Evolutionary conservation across 805 yeast genomes (phyloP).

Genomic region (Vanderwaltozyma polyspora): DNA sequence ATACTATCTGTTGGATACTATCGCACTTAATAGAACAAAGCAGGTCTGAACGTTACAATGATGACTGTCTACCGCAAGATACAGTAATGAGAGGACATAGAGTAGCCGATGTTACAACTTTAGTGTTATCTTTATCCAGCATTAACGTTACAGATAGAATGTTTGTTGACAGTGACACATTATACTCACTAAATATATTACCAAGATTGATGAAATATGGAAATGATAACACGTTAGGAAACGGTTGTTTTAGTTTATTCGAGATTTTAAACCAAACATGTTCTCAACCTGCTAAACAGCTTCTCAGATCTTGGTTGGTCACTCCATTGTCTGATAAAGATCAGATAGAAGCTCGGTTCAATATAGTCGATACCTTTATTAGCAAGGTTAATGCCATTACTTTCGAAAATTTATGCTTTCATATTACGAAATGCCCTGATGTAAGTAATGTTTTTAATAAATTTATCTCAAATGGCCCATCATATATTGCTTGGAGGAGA

Average conservation of each 20-base stretch:
- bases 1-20: not conserved
- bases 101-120: no score
- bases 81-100: no score
- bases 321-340: slow-evolving; percentile 26
- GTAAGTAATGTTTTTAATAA: slow-evolving; percentile 14
- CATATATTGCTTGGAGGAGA: slow-evolving; percentile 23
- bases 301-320: slow-evolving; percentile 27
- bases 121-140: no score
- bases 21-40: not conserved
- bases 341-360: slow-evolving; percentile 23
- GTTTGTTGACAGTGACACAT: slow-evolving; percentile 19
- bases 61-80: not conserved
- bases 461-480: slow-evolving; percentile 20
- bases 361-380: slow-evolving; percentile 19
- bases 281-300: slow-evolving; percentile 23
- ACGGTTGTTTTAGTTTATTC: slow-evolving; percentile 13
- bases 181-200: slow-evolving; percentile 17
- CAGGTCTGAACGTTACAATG: not conserved
- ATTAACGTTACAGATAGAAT: no score
- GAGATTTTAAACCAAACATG: slow-evolving; percentile 15
- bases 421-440: slow-evolving; percentile 24
- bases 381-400: slow-evolving; percentile 11
- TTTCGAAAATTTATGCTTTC: slow-evolving; percentile 12
- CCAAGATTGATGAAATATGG: slow-evolving; percentile 9
- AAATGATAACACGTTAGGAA: slow-evolving; percentile 6